Evolutionary conservation across 441 rosid species (phyloP), one percentile per base, ranked within the genome.

Genomic region (Brassica hybrid): DNA sequence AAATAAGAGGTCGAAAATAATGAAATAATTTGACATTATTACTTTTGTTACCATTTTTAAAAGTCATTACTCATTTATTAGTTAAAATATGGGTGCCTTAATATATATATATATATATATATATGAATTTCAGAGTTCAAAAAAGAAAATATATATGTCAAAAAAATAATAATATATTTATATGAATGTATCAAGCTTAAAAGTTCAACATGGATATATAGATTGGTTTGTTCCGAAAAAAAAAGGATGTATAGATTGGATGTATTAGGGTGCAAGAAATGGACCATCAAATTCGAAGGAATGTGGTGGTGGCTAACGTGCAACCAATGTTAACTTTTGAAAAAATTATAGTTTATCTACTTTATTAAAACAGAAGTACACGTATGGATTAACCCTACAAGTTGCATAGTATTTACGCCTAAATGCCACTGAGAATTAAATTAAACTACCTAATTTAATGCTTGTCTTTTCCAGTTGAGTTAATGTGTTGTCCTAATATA

Each of bases 231-330:
- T n/a, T n/a, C n/a, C n/a, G n/a, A n/a, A n/a, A n/a, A n/a, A n/a
- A n/a, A n/a, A n/a, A n/a, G n/a, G n/a, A 27, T 27, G 32, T 27
- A 3, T 19, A 52, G 19, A 73, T 38, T 23, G 73, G 57, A 57
- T 69, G 21, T 67, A 76, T 36, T 17, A 64, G 14, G 23, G 52
- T 75, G 62, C 21, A 19, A 34, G 57, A 50, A 61, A 68, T 61
- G 68, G 69, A 68, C 50, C 19, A 16, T 64, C 65, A 56, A 50
- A 50, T 14, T 34, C 43, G 30, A 62, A 69, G 64, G 56, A 36
- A 38, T 52, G 58, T 76, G 38, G 75, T 70, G 71, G 80, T 52
- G 76, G 54, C 75, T 56, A 70, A 71, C 71, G 80, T 77, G 80
- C 80, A 30, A 71, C 65, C 71, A 54, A 9, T 70, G 32, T 43